Conservation (phyloP, 257 asterid species). For the Haberlea rhodopensis region DNA sequence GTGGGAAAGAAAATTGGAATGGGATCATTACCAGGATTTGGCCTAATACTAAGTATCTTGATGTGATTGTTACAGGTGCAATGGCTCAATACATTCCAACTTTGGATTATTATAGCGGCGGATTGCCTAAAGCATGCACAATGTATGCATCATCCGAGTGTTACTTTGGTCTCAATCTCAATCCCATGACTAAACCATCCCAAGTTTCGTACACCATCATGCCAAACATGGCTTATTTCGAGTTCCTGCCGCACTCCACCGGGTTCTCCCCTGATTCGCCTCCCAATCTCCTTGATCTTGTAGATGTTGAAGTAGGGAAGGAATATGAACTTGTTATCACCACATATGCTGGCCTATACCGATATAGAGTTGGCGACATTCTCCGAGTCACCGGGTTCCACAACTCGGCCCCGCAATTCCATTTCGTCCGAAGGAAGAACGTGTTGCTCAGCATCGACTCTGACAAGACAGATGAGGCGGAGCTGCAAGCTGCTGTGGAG, state of each 20-base stretch:
- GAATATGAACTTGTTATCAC: slow-evolving; percentile 92
- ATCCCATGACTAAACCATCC: slow-evolving; percentile 86
- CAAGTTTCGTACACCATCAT: slow-evolving; percentile 88
- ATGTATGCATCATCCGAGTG: slow-evolving; percentile 99
- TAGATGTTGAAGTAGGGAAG: slow-evolving; percentile 74
- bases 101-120: slow-evolving; percentile 78
- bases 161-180: slow-evolving; percentile 84
- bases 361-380: slow-evolving; percentile 92
- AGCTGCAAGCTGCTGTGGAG: slow-evolving; percentile 77
- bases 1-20: slow-evolving; percentile 68
- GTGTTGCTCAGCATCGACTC: slow-evolving; percentile 84
- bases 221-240: slow-evolving; percentile 98
- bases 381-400: slow-evolving; percentile 95
- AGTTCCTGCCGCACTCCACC: slow-evolving; percentile 68
- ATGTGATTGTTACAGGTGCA: slow-evolving; percentile 94
- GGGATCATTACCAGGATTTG: slow-evolving; percentile 77
- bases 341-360: slow-evolving; percentile 71
- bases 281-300: slow-evolving; percentile 62
- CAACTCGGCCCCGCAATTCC: slow-evolving; percentile 87
- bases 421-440: slow-evolving; percentile 79
- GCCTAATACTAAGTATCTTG: slow-evolving; percentile 87
- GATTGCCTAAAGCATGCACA: slow-evolving; percentile 80
- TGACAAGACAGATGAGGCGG: slow-evolving; percentile 95
- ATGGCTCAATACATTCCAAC: slow-evolving; percentile 99
- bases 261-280: slow-evolving; percentile 39